phyloP scores from a whole-genome alignment of 371 early-diverging fungal species.

The Mucor racemosus region DNA sequence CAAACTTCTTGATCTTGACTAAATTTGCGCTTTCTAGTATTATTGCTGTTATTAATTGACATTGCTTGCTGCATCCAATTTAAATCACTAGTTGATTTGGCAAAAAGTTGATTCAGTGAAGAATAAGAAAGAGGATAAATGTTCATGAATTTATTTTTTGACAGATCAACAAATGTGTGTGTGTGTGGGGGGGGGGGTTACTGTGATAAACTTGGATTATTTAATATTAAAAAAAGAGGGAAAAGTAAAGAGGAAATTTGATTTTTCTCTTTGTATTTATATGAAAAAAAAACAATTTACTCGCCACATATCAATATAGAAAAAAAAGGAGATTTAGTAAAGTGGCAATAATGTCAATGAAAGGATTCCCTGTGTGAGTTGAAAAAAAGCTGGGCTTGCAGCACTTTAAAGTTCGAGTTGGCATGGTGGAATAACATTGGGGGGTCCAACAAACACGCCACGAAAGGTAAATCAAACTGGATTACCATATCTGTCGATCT shows the following conservation, averaged over 20 bases:
- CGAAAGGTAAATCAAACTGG: background rate
- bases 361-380: background rate
- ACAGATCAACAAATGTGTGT: constrained; percentile 2
- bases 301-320: constrained; percentile 3
- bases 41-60: background rate
- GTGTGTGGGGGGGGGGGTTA: background rate
- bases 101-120: constrained; percentile 9
- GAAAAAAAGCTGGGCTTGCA: constrained; percentile 15
- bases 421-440: background rate
- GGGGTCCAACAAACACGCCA: background rate
- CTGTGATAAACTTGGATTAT: background rate
- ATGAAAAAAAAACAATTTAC: constrained; percentile 1
- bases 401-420: background rate
- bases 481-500: constrained; percentile 18
- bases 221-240: background rate
- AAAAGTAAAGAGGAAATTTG: background rate
- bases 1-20: background rate
- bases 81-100: constrained; percentile 7
- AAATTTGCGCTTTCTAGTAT: constrained; percentile 2
- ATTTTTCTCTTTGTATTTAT: constrained; percentile 4
- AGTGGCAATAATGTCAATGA: constrained; percentile 8
- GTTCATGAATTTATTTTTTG: constrained; percentile 13
- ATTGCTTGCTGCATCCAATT: constrained; percentile 1
- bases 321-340: constrained; percentile 1
- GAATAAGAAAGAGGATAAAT: constrained; percentile 4